Conservation (phyloP, 768 basidiomycete species). For the Dictyophora rubrovolvata region DNA sequence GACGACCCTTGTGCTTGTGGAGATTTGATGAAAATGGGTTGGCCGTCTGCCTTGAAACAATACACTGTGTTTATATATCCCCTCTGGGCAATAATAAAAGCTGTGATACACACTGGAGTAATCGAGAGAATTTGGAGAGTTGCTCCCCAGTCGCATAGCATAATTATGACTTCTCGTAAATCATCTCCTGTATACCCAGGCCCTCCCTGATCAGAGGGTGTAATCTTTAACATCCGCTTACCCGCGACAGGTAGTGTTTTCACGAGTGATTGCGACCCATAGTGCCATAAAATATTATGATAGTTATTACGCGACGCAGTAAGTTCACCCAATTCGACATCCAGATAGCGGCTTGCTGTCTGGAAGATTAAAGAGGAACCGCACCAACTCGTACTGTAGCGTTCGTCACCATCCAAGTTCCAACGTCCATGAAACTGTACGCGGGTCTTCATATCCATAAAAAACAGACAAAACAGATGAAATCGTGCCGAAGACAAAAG, state of each 20-base stretch:
- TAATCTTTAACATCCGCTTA: neutral
- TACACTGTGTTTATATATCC: neutral
- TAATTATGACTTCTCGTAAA: slow-evolving; percentile 3
- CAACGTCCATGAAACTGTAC: slow-evolving; percentile 6
- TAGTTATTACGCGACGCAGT: slow-evolving; percentile 5
- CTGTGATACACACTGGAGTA: neutral
- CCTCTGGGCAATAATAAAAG: neutral
- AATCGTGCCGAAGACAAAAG: neutral
- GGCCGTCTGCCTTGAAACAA: slow-evolving; percentile 2
- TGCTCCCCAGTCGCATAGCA: slow-evolving; percentile 8
- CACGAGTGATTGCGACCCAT: neutral
- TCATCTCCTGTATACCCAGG: neutral
- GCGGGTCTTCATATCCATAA: neutral
- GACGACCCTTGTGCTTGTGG: neutral
- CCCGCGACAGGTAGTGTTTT: neutral
- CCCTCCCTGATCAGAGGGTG: neutral
- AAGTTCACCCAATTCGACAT: slow-evolving; percentile 1
- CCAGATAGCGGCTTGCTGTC: slow-evolving; percentile 2
- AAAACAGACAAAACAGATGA: no score
- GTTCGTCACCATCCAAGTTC: slow-evolving; percentile 1
- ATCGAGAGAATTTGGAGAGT: slow-evolving; percentile 1
- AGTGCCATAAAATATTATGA: slow-evolving; percentile 7
- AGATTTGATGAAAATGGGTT: neutral
- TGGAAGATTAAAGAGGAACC: slow-evolving; percentile 5
- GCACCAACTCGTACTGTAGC: slow-evolving; percentile 5